These are phyloP conservation scores for Salix purpurea DNA, from an alignment of 345 rosid genomes.

Conservation along the genomic window DNA sequence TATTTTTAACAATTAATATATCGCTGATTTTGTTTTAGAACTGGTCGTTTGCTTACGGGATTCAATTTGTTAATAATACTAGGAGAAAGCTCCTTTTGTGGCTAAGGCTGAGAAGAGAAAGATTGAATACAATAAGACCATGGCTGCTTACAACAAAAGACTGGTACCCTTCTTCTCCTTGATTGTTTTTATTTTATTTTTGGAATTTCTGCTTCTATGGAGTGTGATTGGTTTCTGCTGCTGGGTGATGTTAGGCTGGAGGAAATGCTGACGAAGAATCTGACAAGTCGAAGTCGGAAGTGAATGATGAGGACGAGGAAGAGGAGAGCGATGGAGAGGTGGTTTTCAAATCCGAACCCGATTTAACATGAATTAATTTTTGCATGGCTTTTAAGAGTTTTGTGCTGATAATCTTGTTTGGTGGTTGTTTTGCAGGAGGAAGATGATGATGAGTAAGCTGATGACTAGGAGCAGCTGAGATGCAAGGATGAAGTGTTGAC, in stretches of 20 bases:
- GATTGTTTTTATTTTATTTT: neutral
- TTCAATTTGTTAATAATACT: neutral
- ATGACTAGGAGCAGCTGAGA: neutral
- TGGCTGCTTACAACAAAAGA: slow-evolving; percentile 60
- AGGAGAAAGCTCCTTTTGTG: slow-evolving; percentile 69
- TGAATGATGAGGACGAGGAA: slow-evolving; percentile 48
- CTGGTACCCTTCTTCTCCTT: slow-evolving; percentile 31
- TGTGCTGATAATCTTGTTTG: neutral
- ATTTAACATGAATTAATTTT: neutral
- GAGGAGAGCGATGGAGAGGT: slow-evolving; percentile 62
- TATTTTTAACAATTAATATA: neutral
- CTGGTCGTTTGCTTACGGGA: neutral
- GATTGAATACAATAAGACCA: slow-evolving; percentile 54
- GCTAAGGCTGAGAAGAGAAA: slow-evolving; percentile 58
- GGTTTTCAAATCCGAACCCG: neutral
- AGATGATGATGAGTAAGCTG: slow-evolving; percentile 47
- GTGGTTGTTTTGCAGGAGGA: slow-evolving; percentile 40
- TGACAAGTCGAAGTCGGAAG: slow-evolving; percentile 81
- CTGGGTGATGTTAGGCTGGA: slow-evolving; percentile 33
- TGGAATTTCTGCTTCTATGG: neutral
- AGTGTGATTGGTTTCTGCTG: neutral
- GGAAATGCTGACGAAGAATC: slow-evolving; percentile 62
- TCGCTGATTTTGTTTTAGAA: neutral
- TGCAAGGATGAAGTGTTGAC: slow-evolving; percentile 1
- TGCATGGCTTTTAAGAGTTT: neutral